Conservation (phyloP, 257 asterid species). For the Penstemon barbatus region DNA sequence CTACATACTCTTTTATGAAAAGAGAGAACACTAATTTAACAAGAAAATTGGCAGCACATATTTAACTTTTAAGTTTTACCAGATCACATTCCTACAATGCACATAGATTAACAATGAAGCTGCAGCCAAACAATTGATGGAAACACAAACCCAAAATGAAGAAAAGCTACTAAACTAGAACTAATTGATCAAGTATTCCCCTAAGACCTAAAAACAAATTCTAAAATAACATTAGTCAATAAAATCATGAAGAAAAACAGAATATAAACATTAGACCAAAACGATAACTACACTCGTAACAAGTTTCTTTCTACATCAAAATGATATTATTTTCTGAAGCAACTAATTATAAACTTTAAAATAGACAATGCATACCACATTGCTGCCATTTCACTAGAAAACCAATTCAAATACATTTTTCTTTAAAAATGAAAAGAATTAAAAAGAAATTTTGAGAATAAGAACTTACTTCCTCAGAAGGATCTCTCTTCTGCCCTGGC, state of each 20-base stretch:
- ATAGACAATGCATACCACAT: conserved; percentile 52
- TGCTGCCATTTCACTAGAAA: conserved; percentile 82
- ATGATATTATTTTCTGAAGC: no score
- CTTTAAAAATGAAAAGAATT: not conserved
- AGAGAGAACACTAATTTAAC: no score
- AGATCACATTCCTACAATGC: not conserved
- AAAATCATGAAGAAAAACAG: no score
- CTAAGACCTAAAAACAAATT: no score
- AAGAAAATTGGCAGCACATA: no score
- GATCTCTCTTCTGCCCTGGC: conserved; percentile 17
- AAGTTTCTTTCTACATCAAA: not conserved
- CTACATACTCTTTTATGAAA: no score
- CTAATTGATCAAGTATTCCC: not conserved
- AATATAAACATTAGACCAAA: no score
- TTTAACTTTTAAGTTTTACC: no score
- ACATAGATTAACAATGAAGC: not conserved
- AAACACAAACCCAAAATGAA: no score
- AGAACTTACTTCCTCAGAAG: conserved; percentile 15
- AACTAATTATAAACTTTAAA: not conserved
- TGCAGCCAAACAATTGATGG: not conserved
- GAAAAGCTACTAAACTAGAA: not conserved
- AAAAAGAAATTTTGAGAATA: not conserved
- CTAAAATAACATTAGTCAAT: no score
- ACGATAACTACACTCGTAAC: no score
- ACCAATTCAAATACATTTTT: not conserved